Conservation (phyloP, 257 asterid species). For the Solanum appendiculatum region DNA sequence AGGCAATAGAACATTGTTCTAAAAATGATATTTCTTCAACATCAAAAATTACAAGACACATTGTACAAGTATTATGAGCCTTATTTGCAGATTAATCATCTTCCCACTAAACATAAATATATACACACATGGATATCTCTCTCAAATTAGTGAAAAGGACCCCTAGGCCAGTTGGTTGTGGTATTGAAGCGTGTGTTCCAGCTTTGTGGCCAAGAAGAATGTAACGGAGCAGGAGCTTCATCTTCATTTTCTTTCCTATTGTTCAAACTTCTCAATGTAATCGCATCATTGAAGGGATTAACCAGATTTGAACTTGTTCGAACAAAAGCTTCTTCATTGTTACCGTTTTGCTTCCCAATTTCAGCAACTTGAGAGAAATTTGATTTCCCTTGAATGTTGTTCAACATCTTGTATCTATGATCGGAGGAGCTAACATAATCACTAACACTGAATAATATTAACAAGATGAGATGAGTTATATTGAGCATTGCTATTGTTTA, state of each 20-base stretch:
- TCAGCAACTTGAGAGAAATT: too few species aligned
- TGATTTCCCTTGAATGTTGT: too few species aligned
- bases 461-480: not conserved
- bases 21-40: too few species aligned
- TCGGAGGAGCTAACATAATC: too few species aligned
- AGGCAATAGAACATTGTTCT: not conserved
- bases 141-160: not conserved
- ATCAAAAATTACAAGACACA: too few species aligned
- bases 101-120: too few species aligned
- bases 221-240: not conserved
- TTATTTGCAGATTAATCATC: too few species aligned
- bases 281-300: not conserved
- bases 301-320: too few species aligned
- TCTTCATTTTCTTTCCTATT: not conserved
- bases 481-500: not conserved
- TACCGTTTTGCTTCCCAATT: too few species aligned
- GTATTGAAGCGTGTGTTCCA: not conserved
- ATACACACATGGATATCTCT: not conserved
- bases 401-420: too few species aligned
- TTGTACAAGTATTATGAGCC: not conserved
- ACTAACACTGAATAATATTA: not conserved
- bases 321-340: too few species aligned
- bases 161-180: not conserved
- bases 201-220: too few species aligned
- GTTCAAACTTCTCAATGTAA: not conserved